Base-by-base conservation (phyloP, 2,329 filamentous ascomycete genomes). In the Aspergillus awamori region DNA sequence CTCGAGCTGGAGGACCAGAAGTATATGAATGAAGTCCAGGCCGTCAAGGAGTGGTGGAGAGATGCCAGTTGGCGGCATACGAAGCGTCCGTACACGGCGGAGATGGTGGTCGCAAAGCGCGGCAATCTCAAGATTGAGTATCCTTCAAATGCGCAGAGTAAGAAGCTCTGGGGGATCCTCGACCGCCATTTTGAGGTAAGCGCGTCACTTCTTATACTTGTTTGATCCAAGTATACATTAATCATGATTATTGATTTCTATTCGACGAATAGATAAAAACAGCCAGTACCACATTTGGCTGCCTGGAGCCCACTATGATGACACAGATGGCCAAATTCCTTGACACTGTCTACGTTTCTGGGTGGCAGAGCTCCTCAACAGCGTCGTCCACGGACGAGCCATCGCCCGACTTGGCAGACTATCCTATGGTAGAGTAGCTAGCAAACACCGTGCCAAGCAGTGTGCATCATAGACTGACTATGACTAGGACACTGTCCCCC, bases 241-340 rank as follows among this genome's bases (percentile, higher is more conserved):
- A 26, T 26, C 24, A 24, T 28, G 13, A 39, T 33, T 26, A 10
- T 10, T 10, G 11, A 8, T 49, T 58, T 33, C 8, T 17, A 22
- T 49, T 20, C n/a, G 4, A 6, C n/a, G 17, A 30, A 56, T 17
- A 96, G 91, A 90, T 85, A 74, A 87, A 87, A 71, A 90, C 95
- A 73, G 91, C 91, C 53, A 96, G 92, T 80, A 96, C 89, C 82
- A 99, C 95, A 60, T 99, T 97, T 76, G 95, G 95, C 73, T 98
- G 95, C 81, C 84, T 99, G 67, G 95, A 99, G 75, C 95, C 95
- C 11, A 97, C 96, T 59, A 97, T 97, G 91, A 86, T 99, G 76
- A 98, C 95, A 28, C 95, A 99, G 80, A 99, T 99, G 95, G 94
- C 94, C 71, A 97, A 98, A 81, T 98, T 96, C 79, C 85, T 99